Base-by-base conservation (phyloP, 75 land plant species). In the Selaginella tamariscina region DNA sequence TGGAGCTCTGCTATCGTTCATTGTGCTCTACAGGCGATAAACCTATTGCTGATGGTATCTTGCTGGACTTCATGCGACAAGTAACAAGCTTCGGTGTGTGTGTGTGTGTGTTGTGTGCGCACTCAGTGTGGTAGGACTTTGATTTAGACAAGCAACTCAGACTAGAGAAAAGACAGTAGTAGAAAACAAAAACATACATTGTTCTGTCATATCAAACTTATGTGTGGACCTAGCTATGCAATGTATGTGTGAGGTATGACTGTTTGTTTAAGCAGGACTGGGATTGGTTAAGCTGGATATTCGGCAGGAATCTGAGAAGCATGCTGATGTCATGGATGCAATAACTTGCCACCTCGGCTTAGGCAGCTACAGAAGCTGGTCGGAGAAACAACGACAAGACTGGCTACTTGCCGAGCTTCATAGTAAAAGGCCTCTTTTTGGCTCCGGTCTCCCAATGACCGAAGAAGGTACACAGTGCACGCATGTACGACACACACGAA, bases 391-490 rank as follows among this genome's bases (percentile, higher is more conserved):
- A 0, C 27, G 73, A 0, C 49, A 39, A 39, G 49, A 39, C 5
- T 39, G 49, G 49, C 49, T 39, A 39, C 49, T 39, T 15, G 15
- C 49, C 11, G 49, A 39, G 49, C 49, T 39, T 15, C 49, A 15
- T 15, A 84, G 96, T 30, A 91, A 82, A 54, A 88, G 96, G 1
- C 96, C 96, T 32, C 67, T 91, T 9, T 81, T 91, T 81, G 86
- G 89, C 5, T 76, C 81, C 44, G 93, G 85, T 74, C 81, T 91
- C 56, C 86, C 93, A 0, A 78, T 78, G 65, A 91, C 86, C 1
- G 86, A 88, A 27, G 96, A 91, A 73, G n/a, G n/a, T n/a, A n/a
- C n/a, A n/a, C n/a, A n/a, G n/a, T n/a, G n/a, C n/a, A n/a, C n/a
- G n/a, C n/a, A n/a, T n/a, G n/a, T n/a, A n/a, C n/a, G n/a, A n/a